Evolutionary conservation across 2,329 filamentous ascomycete species (phyloP), one percentile per base, ranked within the genome.

Genomic region (Colletotrichum horii): DNA sequence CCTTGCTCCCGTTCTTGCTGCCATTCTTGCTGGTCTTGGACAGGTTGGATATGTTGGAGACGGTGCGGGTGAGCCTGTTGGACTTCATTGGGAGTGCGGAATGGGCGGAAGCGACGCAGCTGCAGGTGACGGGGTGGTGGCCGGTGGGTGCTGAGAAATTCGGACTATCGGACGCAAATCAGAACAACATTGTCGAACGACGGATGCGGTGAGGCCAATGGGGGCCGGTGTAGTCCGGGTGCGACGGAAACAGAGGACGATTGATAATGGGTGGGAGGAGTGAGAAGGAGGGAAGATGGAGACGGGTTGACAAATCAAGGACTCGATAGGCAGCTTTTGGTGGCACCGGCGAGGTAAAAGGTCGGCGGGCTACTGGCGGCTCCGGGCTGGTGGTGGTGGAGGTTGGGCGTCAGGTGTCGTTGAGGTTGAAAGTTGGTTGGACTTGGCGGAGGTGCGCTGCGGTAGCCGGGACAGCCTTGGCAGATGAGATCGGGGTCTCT

Each of bases 301-400:
- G 24, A 62, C 60, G 26, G 19, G 26, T 52, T 74, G 74, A 73
- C 74, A 74, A 76, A 73, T 73, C 70, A 73, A 65, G 26, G 16
- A 30, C 4, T 28, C 4, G 56, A 22, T 9, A 66, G 6, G 48
- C 48, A 60, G 15, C 22, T 61, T 34, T 52, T 43, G 34, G 43
- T 69, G 24, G 24, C 36, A 62, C 36, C 12, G 60, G 9, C 32
- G 43, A 32, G 14, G 32, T 65, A 15, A 55, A 28, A n/a, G 34
- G 32, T 30, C 43, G 66, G 28, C 66, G 56, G 71, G 56, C 38
- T 56, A 55, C 55, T 30, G 43, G 55, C 32, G 71, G 34, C 26
- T 60, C 67, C 48, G 69, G 69, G 38, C 56, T 12, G 60, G 24
- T 60, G 60, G 24, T 60, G 32, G 34, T 30, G 56, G 38, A 26